Conservation (phyloP, 768 basidiomycete species). For the Arthromyces matolae region DNA sequence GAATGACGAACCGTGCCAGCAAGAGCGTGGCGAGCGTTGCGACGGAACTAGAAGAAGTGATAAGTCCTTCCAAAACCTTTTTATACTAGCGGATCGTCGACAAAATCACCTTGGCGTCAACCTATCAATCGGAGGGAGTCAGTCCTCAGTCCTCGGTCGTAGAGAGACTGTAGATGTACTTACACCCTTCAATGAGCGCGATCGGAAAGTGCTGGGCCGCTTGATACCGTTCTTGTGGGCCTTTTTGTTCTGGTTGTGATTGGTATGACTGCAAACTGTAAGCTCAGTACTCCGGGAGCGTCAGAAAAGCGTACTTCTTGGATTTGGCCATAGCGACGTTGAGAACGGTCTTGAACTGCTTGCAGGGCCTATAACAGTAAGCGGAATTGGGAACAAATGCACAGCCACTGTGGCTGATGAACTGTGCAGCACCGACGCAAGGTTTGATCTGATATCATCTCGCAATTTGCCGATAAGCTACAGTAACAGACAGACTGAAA, state of each 20-base stretch:
- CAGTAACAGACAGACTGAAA: background rate
- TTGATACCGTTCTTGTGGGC: constrained; percentile 98
- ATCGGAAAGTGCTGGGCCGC: constrained; percentile 66
- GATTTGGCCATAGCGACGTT: constrained; percentile 86
- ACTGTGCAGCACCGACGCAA: constrained; percentile 33
- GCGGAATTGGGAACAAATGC: constrained; percentile 16
- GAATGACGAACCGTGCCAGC: constrained; percentile 62
- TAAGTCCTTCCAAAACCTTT: constrained; percentile 1
- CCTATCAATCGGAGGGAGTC: constrained; percentile 38
- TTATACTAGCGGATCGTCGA: too few species aligned
- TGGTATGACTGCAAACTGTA: constrained; percentile 61
- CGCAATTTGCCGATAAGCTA: constrained; percentile 6
- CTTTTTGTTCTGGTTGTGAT: constrained; percentile 96
- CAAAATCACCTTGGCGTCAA: constrained; percentile 81
- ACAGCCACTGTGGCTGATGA: constrained; percentile 45
- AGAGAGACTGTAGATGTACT: constrained; percentile 32
- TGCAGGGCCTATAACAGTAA: constrained; percentile 13
- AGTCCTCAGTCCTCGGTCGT: background rate
- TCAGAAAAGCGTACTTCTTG: constrained; percentile 69
- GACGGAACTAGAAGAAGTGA: constrained; percentile 62
- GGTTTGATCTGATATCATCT: constrained; percentile 3
- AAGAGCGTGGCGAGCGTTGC: constrained; percentile 72
- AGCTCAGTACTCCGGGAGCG: background rate
- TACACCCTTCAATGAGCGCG: constrained; percentile 89
- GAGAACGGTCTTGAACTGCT: constrained; percentile 26